Evolutionary conservation across 768 basidiomycete genomes (phyloP).

Genomic region (Leccinum longicurvipes): DNA sequence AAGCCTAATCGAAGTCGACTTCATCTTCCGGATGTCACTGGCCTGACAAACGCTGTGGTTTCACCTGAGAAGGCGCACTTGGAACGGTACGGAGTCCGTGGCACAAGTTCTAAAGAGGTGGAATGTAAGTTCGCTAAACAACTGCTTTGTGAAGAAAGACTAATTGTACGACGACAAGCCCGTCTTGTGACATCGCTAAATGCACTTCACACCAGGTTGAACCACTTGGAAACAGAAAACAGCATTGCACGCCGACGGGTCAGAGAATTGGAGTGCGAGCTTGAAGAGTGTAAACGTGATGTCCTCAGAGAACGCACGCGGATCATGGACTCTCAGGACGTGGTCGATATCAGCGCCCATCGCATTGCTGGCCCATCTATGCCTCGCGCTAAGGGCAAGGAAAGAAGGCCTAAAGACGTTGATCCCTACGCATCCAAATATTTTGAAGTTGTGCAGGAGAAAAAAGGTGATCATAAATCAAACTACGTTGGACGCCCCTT

Average conservation of each 20-base stretch:
- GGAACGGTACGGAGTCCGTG: slow-evolving; percentile 49
- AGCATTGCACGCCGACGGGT: slow-evolving; percentile 76
- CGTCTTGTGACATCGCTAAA: slow-evolving; percentile 61
- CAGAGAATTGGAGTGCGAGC: slow-evolving; percentile 81
- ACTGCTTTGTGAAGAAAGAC: background rate
- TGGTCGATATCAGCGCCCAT: slow-evolving; percentile 14
- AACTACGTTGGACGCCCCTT: background rate
- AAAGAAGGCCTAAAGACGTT: slow-evolving; percentile 34
- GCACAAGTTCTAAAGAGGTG: slow-evolving; percentile 50
- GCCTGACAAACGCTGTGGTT: slow-evolving; percentile 72
- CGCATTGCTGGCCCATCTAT: slow-evolving; percentile 18
- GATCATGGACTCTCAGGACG: slow-evolving; percentile 54
- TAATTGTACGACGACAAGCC: slow-evolving; percentile 35
- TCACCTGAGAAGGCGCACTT: slow-evolving; percentile 61
- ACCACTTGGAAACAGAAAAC: slow-evolving; percentile 78
- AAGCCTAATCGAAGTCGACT: slow-evolving; percentile 39
- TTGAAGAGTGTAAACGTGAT: slow-evolving; percentile 81
- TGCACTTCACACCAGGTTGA: slow-evolving; percentile 62
- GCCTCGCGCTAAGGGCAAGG: slow-evolving; percentile 27
- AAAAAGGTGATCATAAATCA: slow-evolving; percentile 63
- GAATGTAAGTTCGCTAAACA: slow-evolving; percentile 48
- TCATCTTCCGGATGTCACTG: slow-evolving; percentile 80
- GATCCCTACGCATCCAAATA: slow-evolving; percentile 49
- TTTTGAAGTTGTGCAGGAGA: slow-evolving; percentile 79
- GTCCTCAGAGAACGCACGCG: slow-evolving; percentile 66